Evolutionary conservation across 2,329 filamentous ascomycete genomes (phyloP).

Genomic region (Apiospora rasikravindrae): DNA sequence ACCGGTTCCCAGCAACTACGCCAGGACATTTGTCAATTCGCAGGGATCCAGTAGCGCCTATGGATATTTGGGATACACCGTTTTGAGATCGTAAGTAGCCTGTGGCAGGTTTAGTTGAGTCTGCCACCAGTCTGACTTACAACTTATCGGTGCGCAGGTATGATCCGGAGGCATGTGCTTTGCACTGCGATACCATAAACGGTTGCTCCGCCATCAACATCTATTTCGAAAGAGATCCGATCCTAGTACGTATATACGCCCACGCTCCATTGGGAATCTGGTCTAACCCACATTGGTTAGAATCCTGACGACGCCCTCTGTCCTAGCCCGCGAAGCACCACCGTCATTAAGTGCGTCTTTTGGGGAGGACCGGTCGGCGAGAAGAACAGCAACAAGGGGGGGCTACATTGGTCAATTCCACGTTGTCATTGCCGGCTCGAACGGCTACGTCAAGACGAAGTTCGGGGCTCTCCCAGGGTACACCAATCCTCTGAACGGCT

Average conservation of each 20-base stretch:
- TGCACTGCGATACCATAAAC: slow-evolving; percentile 30
- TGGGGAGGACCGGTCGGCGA: slow-evolving; percentile 34
- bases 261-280: neutral
- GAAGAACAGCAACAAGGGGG: slow-evolving; percentile 32
- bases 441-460: slow-evolving; percentile 40
- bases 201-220: slow-evolving; percentile 36
- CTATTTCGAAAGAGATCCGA: slow-evolving; percentile 37
- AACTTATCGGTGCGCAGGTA: slow-evolving; percentile 22
- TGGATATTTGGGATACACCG: slow-evolving; percentile 34
- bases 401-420: slow-evolving; percentile 32
- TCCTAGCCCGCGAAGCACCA: slow-evolving; percentile 31
- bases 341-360: slow-evolving; percentile 37
- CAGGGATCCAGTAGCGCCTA: slow-evolving; percentile 39
- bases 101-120: too few species aligned
- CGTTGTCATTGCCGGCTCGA: slow-evolving; percentile 48
- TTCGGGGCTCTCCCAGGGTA: slow-evolving; percentile 27
- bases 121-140: neutral
- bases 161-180: slow-evolving; percentile 31
- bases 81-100: slow-evolving; percentile 18
- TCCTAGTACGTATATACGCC: slow-evolving; percentile 22
- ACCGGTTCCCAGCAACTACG: slow-evolving; percentile 39
- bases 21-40: slow-evolving; percentile 37
- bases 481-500: slow-evolving; percentile 25
- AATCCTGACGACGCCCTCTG: slow-evolving; percentile 27
- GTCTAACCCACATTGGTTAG: too few species aligned